Conservation (phyloP, 805 yeast genomes). For the Teunomyces funiuensis region DNA sequence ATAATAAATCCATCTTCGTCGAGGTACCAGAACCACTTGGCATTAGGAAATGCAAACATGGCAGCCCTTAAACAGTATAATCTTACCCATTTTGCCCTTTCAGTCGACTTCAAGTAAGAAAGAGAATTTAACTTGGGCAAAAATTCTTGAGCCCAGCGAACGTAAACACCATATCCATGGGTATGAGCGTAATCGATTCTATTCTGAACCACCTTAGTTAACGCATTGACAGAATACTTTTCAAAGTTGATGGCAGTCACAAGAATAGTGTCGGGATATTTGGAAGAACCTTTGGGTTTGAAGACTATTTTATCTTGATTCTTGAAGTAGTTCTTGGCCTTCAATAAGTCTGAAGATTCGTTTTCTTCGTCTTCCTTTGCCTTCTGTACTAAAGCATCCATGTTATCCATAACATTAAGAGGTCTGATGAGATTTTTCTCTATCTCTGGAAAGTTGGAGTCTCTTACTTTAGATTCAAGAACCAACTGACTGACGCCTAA, state of each 20-base stretch:
- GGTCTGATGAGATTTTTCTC: slow-evolving; percentile 37
- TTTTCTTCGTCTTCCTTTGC: slow-evolving; percentile 49
- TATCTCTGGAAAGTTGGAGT: slow-evolving; percentile 40
- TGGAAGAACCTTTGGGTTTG: slow-evolving; percentile 31
- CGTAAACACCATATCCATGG: slow-evolving; percentile 79
- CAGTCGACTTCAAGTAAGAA: slow-evolving; percentile 40
- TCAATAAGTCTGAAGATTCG: slow-evolving; percentile 39
- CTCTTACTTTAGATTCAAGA: slow-evolving; percentile 45
- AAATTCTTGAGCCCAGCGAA: slow-evolving; percentile 85
- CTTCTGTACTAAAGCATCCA: slow-evolving; percentile 32
- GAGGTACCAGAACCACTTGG: slow-evolving; percentile 88
- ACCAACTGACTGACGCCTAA: slow-evolving; percentile 54
- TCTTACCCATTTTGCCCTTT: slow-evolving; percentile 62
- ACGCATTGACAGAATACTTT: slow-evolving; percentile 54
- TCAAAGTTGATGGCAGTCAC: slow-evolving; percentile 82
- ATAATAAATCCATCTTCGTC: slow-evolving; percentile 78
- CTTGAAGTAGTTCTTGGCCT: slow-evolving; percentile 57
- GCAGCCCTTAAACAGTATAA: slow-evolving; percentile 74
- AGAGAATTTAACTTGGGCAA: slow-evolving; percentile 52
- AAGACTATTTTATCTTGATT: slow-evolving; percentile 64
- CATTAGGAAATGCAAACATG: slow-evolving; percentile 87
- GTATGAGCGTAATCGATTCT: slow-evolving; percentile 84
- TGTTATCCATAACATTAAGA: slow-evolving; percentile 45
- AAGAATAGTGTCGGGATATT: slow-evolving; percentile 65
- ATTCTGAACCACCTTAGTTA: slow-evolving; percentile 75